phyloP scores from a whole-genome alignment of 495 filamentous ascomycete species.

The Friedmanniomyces simplex region DNA sequence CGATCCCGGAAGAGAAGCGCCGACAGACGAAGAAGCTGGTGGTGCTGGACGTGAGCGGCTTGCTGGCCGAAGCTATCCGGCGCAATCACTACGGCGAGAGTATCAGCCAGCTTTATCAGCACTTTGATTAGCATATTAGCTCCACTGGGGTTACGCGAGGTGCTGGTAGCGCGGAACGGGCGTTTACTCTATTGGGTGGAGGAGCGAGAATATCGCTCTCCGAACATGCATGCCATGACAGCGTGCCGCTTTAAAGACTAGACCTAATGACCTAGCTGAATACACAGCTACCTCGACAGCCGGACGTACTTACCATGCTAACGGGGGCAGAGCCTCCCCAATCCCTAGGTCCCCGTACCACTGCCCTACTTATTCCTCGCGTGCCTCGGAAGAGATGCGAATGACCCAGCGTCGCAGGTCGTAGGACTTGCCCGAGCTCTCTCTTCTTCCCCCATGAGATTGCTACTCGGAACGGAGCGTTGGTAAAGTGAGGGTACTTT shows the following conservation, averaged over 20 bases:
- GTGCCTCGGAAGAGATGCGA: neutral
- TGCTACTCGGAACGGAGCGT: conserved; percentile 60
- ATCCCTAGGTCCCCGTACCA: too few relatives aligned
- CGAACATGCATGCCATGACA: neutral
- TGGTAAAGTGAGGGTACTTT: conserved; percentile 51
- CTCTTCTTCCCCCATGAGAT: conserved; percentile 34
- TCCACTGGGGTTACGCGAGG: neutral
- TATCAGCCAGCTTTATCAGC: conserved; percentile 35
- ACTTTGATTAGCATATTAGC: conserved; percentile 21
- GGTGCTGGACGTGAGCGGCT: conserved; percentile 73
- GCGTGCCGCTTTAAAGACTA: neutral
- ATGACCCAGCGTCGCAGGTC: conserved; percentile 55
- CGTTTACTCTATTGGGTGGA: neutral
- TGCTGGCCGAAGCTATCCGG: conserved; percentile 85
- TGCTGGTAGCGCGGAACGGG: neutral
- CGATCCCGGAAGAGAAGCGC: conserved; percentile 62
- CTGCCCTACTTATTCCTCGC: too few relatives aligned
- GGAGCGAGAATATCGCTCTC: neutral
- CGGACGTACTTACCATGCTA: too few relatives aligned
- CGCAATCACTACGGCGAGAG: conserved; percentile 84
- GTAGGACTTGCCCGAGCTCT: conserved; percentile 55
- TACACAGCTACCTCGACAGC: conserved; percentile 1
- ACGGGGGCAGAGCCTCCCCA: too few relatives aligned
- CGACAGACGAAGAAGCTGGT: conserved; percentile 71
- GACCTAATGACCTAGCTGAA: neutral